These are phyloP conservation scores for Monilinia fructicola DNA, from an alignment of 2,329 filamentous ascomycete species.

Conservation along the genomic window DNA sequence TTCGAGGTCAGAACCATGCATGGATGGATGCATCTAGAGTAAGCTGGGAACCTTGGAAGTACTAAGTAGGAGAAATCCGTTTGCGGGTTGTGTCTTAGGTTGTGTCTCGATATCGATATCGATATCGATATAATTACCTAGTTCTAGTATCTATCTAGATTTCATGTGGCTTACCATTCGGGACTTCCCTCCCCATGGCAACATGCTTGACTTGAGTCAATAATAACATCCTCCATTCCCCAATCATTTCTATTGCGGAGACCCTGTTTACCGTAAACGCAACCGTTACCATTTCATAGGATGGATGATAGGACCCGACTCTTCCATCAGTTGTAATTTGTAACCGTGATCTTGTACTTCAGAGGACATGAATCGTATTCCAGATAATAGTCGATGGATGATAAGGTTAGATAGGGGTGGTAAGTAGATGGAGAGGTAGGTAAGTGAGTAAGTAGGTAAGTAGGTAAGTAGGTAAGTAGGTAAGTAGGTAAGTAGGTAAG, in stretches of 20 bases:
- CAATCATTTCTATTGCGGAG: background rate
- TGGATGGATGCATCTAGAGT: constrained; percentile 4
- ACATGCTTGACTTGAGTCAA: background rate
- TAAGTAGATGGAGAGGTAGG: too few relatives aligned
- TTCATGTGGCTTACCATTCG: constrained; percentile 13
- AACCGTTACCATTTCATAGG: background rate
- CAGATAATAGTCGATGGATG: too few relatives aligned
- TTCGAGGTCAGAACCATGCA: background rate
- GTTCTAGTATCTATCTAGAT: too few relatives aligned
- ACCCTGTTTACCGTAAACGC: background rate
- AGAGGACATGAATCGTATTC: too few relatives aligned
- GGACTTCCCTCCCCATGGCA: background rate
- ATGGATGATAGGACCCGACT: background rate
- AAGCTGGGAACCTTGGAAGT: background rate
- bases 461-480: too few relatives aligned
- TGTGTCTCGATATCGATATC: background rate
- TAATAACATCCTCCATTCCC: background rate
- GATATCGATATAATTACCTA: background rate
- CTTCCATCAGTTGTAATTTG: too few relatives aligned
- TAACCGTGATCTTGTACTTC: too few relatives aligned
- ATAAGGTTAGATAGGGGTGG: too few relatives aligned
- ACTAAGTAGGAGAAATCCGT: constrained; percentile 16
- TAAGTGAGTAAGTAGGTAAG: too few relatives aligned
- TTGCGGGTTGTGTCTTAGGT: background rate
- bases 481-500: too few relatives aligned